Percentiles rank a stretch among this genome's conserved stretches.
Conservation (phyloP, 2,329 filamentous ascomycete genomes). For the Penicillium glabrum region DNA sequence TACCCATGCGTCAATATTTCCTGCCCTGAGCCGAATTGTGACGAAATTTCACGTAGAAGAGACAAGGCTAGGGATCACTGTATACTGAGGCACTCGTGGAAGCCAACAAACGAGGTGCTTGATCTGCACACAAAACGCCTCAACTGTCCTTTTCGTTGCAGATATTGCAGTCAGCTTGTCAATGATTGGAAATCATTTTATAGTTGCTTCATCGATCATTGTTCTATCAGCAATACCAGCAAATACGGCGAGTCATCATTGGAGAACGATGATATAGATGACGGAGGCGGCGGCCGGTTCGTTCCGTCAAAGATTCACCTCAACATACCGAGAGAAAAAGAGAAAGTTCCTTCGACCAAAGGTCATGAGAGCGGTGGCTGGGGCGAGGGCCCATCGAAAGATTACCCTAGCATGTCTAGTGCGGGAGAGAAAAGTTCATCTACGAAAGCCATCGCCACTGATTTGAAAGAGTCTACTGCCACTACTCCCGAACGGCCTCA, state of each 20-base stretch:
- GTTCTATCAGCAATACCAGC: not conserved
- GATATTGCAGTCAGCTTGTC: not conserved
- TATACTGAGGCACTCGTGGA: rapidly evolving
- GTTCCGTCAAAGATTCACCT: too few species aligned
- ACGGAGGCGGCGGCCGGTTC: not conserved
- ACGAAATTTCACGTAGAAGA: not conserved
- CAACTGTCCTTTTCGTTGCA: not conserved
- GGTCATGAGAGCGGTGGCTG: too few species aligned
- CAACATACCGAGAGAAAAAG: too few species aligned
- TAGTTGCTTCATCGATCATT: not conserved
- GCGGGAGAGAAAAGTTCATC: too few species aligned
- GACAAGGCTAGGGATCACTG: not conserved
- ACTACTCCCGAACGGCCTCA: too few species aligned
- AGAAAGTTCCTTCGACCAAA: too few species aligned
- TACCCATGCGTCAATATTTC: rapidly evolving
- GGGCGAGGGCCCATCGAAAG: too few species aligned
- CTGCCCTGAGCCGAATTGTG: not conserved
- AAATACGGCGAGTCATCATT: not conserved
- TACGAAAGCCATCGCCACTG: too few species aligned
- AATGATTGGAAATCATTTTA: not conserved
- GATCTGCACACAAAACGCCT: rapidly evolving
- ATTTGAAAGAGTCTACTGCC: too few species aligned
- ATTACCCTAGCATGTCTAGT: too few species aligned
- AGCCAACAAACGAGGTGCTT: not conserved
- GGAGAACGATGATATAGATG: not conserved